These are phyloP conservation scores for Populus hybrid DNA, from an alignment of 441 rosid genomes.

Conservation along the genomic window DNA sequence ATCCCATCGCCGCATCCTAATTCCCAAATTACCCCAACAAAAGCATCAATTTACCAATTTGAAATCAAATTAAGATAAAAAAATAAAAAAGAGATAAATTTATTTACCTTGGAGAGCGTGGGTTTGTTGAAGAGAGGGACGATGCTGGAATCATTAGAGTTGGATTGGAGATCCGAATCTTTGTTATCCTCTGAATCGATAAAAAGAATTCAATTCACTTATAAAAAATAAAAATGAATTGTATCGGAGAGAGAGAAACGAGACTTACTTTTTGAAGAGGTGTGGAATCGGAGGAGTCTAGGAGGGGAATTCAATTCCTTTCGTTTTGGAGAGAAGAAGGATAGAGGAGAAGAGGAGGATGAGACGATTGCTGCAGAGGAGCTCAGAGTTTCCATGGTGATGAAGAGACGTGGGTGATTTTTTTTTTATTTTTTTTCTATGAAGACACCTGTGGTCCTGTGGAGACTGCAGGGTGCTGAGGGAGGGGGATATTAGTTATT, in stretches of 20 bases:
- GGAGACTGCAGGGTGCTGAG: background rate
- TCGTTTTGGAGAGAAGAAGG: slow-evolving; percentile 57
- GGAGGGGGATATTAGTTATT: background rate
- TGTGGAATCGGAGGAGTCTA: slow-evolving; percentile 46
- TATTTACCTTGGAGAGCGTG: slow-evolving; percentile 51
- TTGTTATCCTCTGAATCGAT: slow-evolving; percentile 44
- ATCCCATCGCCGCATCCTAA: slow-evolving; percentile 88
- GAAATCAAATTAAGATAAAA: background rate
- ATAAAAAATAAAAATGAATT: background rate
- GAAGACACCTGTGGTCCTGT: background rate
- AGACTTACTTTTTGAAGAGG: slow-evolving; percentile 59
- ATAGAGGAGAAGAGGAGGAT: slow-evolving; percentile 50
- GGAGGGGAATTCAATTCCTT: slow-evolving; percentile 25
- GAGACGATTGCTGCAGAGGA: slow-evolving; percentile 57
- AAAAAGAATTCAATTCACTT: background rate
- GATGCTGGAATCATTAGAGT: slow-evolving; percentile 49
- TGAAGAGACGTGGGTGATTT: background rate
- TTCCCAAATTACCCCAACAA: slow-evolving; percentile 6
- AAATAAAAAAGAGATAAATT: background rate
- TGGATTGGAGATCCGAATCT: slow-evolving; percentile 50
- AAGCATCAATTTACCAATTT: background rate
- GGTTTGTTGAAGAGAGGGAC: slow-evolving; percentile 56
- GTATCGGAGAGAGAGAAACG: background rate
- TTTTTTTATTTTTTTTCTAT: background rate
- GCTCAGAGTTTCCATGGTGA: slow-evolving; percentile 68